phyloP scores from a whole-genome alignment of 2,329 filamentous ascomycete genomes.

The Myotisia sp. region DNA sequence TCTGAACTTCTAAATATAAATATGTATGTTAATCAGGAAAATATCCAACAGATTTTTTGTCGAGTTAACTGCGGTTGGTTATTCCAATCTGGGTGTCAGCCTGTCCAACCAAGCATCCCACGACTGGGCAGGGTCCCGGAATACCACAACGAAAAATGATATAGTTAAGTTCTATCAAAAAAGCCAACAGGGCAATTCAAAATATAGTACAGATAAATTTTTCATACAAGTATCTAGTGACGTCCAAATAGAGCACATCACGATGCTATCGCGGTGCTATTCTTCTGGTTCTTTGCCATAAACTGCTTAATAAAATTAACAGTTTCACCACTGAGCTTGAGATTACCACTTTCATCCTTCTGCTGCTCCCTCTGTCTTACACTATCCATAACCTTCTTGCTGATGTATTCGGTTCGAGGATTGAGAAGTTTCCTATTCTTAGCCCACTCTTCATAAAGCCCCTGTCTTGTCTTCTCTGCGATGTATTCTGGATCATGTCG shows the following conservation, averaged over 20 bases:
- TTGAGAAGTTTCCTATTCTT: constrained; percentile 34
- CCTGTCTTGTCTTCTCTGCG: constrained; percentile 47
- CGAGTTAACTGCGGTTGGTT: too few species aligned
- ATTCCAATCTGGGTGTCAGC: too few species aligned
- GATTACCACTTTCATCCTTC: constrained; percentile 26
- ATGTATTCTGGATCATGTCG: constrained; percentile 65
- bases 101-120: too few species aligned
- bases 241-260: not conserved
- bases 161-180: too few species aligned
- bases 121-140: too few species aligned
- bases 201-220: constrained; percentile 4
- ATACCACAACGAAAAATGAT: too few species aligned
- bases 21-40: too few species aligned
- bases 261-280: not conserved
- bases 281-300: constrained; percentile 16
- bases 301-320: constrained; percentile 25
- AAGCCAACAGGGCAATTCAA: not conserved
- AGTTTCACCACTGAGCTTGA: constrained; percentile 22
- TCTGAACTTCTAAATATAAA: too few species aligned
- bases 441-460: constrained; percentile 33
- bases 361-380: constrained; percentile 22
- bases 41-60: too few species aligned
- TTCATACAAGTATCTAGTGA: constrained; percentile 1
- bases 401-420: constrained; percentile 31
- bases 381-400: constrained; percentile 24